Evolutionary conservation across 2,329 filamentous ascomycete genomes (phyloP).

Genomic region (Curvularia hawaiiensis): DNA sequence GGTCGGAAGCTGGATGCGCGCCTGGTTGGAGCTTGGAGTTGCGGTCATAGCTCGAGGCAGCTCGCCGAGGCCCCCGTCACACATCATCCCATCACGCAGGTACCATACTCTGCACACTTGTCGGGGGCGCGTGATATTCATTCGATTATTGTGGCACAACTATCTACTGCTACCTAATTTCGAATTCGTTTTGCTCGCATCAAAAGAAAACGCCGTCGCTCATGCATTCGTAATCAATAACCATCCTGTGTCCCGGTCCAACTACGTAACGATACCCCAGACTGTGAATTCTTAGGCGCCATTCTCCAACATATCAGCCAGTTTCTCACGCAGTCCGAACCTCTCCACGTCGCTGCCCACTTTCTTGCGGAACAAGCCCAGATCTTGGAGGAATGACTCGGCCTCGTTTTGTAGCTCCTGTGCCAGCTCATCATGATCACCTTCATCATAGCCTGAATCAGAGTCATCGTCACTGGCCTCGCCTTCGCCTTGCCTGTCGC

Average conservation of each 20-base stretch:
- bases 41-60: constrained; percentile 18
- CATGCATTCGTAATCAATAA: constrained; percentile 36
- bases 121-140: neutral
- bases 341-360: constrained; percentile 79
- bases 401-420: constrained; percentile 81
- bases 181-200: neutral
- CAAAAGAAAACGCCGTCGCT: constrained; percentile 37
- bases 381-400: constrained; percentile 79
- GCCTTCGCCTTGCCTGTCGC: constrained; percentile 30
- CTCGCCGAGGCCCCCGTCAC: constrained; percentile 4
- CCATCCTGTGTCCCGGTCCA: neutral
- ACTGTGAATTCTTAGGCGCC: neutral
- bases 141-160: constrained; percentile 7
- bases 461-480: constrained; percentile 46
- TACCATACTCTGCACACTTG: neutral
- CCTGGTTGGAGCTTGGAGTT: constrained; percentile 14
- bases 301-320: constrained; percentile 27
- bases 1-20: constrained; percentile 12
- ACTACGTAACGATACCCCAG: neutral
- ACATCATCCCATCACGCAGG: neutral
- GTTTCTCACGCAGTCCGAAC: constrained; percentile 51
- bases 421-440: constrained; percentile 59
- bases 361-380: constrained; percentile 82
- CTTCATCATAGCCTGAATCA: constrained; percentile 64
- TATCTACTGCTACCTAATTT: constrained; percentile 16